A percentile compares a stretch with the other conserved stretches of the same genome.
phyloP scores from a whole-genome alignment of 2,329 filamentous ascomycete genomes.

The Trichoderma polysporum region DNA sequence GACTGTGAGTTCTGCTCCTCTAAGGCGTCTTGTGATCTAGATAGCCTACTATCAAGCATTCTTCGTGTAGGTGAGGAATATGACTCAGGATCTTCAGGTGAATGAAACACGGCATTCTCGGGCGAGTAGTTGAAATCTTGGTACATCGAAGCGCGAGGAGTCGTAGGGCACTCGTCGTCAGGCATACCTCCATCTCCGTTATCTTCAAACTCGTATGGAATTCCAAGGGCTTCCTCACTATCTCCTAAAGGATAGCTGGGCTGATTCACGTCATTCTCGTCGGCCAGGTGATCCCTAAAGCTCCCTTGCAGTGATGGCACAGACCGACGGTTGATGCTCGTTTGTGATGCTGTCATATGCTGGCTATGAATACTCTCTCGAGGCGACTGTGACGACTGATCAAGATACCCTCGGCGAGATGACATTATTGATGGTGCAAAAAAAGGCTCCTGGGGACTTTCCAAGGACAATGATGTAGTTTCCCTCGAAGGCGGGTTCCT shows the following conservation, averaged over 20 bases:
- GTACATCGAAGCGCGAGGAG: slow-evolving; percentile 54
- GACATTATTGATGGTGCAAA: slow-evolving; percentile 15
- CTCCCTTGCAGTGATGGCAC: slow-evolving; percentile 30
- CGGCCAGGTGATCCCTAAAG: slow-evolving; percentile 28
- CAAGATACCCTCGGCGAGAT: neutral
- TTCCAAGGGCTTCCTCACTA: slow-evolving; percentile 57
- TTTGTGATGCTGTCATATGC: slow-evolving; percentile 28
- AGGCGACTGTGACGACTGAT: slow-evolving; percentile 25
- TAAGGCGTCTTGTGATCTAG: neutral
- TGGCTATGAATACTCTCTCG: slow-evolving; percentile 8
- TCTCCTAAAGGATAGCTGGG: slow-evolving; percentile 40
- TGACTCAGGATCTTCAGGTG: slow-evolving; percentile 24
- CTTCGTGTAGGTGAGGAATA: slow-evolving; percentile 20
- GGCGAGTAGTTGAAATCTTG: slow-evolving; percentile 34
- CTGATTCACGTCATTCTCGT: slow-evolving; percentile 27
- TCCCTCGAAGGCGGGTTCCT: slow-evolving; percentile 38
- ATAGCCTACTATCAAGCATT: neutral
- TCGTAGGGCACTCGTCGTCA: slow-evolving; percentile 43
- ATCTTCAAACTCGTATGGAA: slow-evolving; percentile 52
- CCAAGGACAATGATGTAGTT: slow-evolving; percentile 31
- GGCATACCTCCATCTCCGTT: slow-evolving; percentile 36
- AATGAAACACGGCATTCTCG: slow-evolving; percentile 35
- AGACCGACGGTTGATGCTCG: slow-evolving; percentile 31
- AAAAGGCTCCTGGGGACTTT: slow-evolving; percentile 27
- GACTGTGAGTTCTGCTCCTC: neutral